Evolutionary conservation across 2,329 filamentous ascomycete genomes (phyloP).

Genomic region (Penicillium sp.): DNA sequence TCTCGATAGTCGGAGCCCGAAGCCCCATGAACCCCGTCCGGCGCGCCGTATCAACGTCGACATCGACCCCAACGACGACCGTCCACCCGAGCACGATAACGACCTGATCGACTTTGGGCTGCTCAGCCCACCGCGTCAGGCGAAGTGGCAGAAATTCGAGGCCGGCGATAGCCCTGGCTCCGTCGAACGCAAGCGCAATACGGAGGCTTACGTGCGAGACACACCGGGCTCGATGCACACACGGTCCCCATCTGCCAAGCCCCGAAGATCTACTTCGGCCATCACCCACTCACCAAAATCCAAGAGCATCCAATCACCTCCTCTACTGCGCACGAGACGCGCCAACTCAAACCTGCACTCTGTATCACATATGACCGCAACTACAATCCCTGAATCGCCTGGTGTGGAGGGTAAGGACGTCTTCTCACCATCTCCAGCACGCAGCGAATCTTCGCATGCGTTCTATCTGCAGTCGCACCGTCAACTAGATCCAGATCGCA

Average conservation of each 20-base stretch:
- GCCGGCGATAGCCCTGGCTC: slow-evolving; percentile 37
- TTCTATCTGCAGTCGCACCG: slow-evolving; percentile 26
- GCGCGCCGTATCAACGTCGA: slow-evolving; percentile 14
- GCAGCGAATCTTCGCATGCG: slow-evolving; percentile 11
- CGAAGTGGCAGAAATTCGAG: slow-evolving; percentile 35
- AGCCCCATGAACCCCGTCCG: slow-evolving; percentile 16
- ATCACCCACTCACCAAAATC: slow-evolving; percentile 24
- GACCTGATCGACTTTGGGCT: slow-evolving; percentile 18
- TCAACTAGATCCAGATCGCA: slow-evolving; percentile 25
- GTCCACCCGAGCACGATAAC: slow-evolving; percentile 11
- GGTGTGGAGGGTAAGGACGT: slow-evolving; percentile 7
- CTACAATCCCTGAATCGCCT: neutral
- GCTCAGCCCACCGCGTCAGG: slow-evolving; percentile 26
- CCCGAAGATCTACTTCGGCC: slow-evolving; percentile 20
- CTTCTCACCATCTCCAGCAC: slow-evolving; percentile 15
- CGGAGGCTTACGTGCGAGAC: slow-evolving; percentile 7
- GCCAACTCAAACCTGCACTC: slow-evolving; percentile 25
- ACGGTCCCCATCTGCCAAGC: slow-evolving; percentile 22
- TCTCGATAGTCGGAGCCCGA: slow-evolving; percentile 24
- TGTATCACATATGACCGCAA: slow-evolving; percentile 9
- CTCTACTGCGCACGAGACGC: slow-evolving; percentile 27
- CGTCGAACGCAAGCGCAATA: slow-evolving; percentile 31
- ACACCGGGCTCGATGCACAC: slow-evolving; percentile 16
- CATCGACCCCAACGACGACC: slow-evolving; percentile 8
- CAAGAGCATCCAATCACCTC: slow-evolving; percentile 17